Evolutionary conservation across 495 filamentous ascomycete genomes (phyloP), one percentile per base, ranked within the genome.

Genomic region (Pyronema domesticum): DNA sequence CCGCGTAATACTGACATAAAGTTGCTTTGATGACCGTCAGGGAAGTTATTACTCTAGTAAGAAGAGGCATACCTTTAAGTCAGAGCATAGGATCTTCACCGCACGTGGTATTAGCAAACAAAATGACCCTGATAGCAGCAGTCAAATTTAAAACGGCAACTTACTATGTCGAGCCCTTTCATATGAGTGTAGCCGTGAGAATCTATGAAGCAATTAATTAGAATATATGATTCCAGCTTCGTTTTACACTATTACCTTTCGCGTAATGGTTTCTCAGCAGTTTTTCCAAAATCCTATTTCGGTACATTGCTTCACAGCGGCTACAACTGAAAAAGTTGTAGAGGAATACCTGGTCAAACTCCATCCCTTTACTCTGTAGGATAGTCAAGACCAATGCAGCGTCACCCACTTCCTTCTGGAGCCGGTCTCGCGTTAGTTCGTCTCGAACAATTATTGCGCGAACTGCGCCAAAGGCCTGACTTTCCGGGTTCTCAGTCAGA

Each of bases 301-400:
- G n/a, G 37, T 61, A 51, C 15, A 34, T 7, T 44, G 14, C 7
- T 45, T 44, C 2, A 14, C 19, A 60, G 7, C 53, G 43, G 34
- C 53, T 53, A 9, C 46, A 56, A 9, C 52, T 54, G 43, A 61
- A 60, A n/a, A 61, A 61, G n/a, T 61, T 35, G 11, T 60, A 61
- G 19, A 61, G 45, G 37, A 61, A 61, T 13, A 61, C 59, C 49
- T 61, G 57, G 3, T 73, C 69, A 51, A 73, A 73, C 46, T 73
- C 71, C 71, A 73, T 73, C 8, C 71, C 71, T 40, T 73, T 73
- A 36, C 68, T 69, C 53, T 73, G 58, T 1, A 70, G 58, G 36
- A 73, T 67, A 7, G 71, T 73, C 0, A 71, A 56, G 18, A 72
- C 60, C 8, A 73, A 48, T 0, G 68, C 63, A 15, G 60, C 55